Conservation (phyloP, 257 asterid species). For the Paulownia fortunei region DNA sequence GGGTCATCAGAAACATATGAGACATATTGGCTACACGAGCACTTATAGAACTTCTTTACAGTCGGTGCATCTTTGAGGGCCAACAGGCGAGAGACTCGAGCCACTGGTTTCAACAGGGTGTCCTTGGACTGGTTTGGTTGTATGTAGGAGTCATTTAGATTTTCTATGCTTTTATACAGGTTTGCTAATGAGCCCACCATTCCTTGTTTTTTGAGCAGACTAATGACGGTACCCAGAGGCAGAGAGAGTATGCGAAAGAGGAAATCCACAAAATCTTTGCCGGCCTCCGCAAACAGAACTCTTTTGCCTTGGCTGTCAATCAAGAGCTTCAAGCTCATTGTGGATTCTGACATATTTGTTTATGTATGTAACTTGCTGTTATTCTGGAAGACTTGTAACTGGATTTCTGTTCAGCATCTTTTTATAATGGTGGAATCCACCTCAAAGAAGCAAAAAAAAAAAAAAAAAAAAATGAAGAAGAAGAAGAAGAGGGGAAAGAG, state of each 20-base stretch:
- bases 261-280: constrained; percentile 46
- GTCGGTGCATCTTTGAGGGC: neutral
- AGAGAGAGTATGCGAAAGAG: constrained; percentile 41
- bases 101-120: constrained; percentile 28
- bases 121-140: constrained; percentile 31
- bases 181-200: constrained; percentile 43
- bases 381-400: neutral
- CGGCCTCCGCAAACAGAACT: constrained; percentile 52
- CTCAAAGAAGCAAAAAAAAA: no score
- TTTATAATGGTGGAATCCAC: no score
- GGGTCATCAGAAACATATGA: constrained; percentile 24
- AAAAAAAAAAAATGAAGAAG: no score
- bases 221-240: constrained; percentile 33
- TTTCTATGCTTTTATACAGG: constrained; percentile 37
- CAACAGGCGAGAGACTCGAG: no score
- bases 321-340: constrained; percentile 50
- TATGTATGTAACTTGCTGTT: neutral
- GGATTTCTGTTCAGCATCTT: neutral
- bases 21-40: neutral
- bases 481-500: no score
- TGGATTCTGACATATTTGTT: constrained; percentile 2
- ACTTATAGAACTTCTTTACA: neutral
- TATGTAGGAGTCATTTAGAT: constrained; percentile 32
- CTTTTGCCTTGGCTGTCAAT: constrained; percentile 32
- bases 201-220: constrained; percentile 25